Base-by-base conservation (phyloP, 495 filamentous ascomycete species). In the Aspergillus bertholletiae region DNA sequence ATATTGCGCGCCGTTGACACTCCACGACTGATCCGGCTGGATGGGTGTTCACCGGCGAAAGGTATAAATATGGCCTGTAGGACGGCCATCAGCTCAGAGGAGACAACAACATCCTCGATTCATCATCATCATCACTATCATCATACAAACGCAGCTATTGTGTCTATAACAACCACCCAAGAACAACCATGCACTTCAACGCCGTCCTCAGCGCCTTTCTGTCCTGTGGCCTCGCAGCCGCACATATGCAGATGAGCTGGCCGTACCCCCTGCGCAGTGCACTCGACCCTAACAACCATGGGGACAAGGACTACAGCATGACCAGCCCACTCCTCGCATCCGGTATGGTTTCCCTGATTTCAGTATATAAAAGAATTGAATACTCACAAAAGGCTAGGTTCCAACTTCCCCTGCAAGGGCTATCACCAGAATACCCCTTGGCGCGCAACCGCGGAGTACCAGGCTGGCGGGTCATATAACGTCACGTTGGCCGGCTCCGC, bases 381-480 rank as follows among this genome's bases (percentile, higher is more conserved):
- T 26, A 22, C 11, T n/a, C 47, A 41, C 37, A 15, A 39, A 8
- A 7, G 15, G 6, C 13, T 50, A 59, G 84, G 84, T 5, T 62
- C 52, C 30, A 76, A 92, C 68, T 94, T 79, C 61, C 89, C 89
- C 0, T 93, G 89, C 78, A 85, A 90, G 64, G 58, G 57, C 26
- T 83, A 87, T 62, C 79, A 58, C 17, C 39, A 51, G 23, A 22
- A 63, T 60, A 55, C 63, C 56, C 30, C 52, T 51, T 55, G 53
- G 56, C 54, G 52, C 46, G 22, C 54, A 34, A 55, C 51, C 3
- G 26, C 51, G 7, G 39, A 34, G 21, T 60, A 55, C 20, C 46
- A 58, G 21, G 80, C 84, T 3, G 87, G 86, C 49, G 63, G 69
- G 40, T 59, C 67, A 17, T 81, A 86, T 70, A 78, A 81, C 60